Conservation (phyloP, 176 grass and related monocot genomes). For the Ensete glaucum region DNA sequence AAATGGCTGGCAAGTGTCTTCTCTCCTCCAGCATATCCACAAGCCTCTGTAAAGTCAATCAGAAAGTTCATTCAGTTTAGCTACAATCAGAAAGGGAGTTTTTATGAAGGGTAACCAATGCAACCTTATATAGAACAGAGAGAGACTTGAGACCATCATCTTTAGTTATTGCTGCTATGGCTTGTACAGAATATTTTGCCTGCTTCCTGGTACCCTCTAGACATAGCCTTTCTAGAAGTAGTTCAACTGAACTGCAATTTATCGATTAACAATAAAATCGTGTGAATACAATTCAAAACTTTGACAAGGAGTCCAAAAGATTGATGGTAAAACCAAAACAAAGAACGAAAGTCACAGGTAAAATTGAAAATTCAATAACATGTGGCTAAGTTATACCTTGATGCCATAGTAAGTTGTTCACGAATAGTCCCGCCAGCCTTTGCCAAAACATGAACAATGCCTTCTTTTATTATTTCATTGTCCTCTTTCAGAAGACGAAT, state of each 20-base stretch:
- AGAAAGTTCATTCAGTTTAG: constrained; percentile 19
- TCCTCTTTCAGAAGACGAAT: constrained; percentile 88
- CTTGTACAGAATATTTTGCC: constrained; percentile 97
- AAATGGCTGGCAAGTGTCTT: constrained; percentile 80
- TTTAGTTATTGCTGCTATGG: constrained; percentile 89
- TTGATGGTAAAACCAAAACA: background rate
- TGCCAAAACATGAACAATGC: constrained; percentile 89
- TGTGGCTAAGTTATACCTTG: constrained; percentile 53
- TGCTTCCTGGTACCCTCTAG: constrained; percentile 89
- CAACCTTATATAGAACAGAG: constrained; percentile 99
- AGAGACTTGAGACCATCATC: constrained; percentile 98
- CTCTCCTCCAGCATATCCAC: constrained; percentile 95
- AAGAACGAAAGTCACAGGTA: background rate
- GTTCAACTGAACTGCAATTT: constrained; percentile 72
- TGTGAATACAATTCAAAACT: background rate
- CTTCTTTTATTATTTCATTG: constrained; percentile 91
- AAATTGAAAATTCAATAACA: background rate
- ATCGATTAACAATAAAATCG: constrained; percentile 1
- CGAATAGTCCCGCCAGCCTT: constrained; percentile 95
- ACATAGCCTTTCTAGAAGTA: constrained; percentile 87
- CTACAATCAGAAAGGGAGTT: constrained; percentile 3
- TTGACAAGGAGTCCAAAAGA: background rate
- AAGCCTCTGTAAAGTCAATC: constrained; percentile 62
- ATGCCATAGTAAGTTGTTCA: constrained; percentile 63
- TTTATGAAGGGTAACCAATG: background rate